Conservation (phyloP, 2,329 filamentous ascomycete genomes). For the Clarireedia paspali region DNA sequence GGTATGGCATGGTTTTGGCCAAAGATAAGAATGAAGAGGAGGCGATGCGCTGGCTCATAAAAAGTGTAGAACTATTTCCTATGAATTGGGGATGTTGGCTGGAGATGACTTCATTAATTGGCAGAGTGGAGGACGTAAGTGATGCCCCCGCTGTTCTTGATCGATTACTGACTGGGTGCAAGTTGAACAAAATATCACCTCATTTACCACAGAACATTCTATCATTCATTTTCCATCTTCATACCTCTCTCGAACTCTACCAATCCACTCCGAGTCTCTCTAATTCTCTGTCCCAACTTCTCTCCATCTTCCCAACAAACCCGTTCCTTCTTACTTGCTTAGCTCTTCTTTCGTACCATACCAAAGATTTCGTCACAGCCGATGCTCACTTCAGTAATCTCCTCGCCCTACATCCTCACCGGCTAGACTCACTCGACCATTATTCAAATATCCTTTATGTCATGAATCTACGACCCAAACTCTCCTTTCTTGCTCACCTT, state of each 20-base stretch:
- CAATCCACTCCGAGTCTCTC: conserved; percentile 72
- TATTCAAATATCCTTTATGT: conserved; percentile 98
- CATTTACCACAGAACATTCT: conserved; percentile 84
- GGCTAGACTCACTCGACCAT: conserved; percentile 86
- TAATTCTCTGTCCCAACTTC: conserved; percentile 66
- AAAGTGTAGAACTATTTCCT: conserved; percentile 80
- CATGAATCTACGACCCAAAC: conserved; percentile 75
- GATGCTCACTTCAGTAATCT: conserved; percentile 68
- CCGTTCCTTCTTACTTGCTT: conserved; percentile 87
- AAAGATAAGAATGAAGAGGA: conserved; percentile 85
- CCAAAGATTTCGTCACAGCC: conserved; percentile 66
- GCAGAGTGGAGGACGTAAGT: conserved; percentile 72
- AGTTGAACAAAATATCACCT: conserved; percentile 65
- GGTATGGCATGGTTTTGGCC: conserved; percentile 80
- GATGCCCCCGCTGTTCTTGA: not conserved
- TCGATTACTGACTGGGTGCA: conserved; percentile 24
- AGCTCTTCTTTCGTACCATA: conserved; percentile 82
- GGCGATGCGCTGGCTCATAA: conserved; percentile 79
- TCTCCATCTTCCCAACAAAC: conserved; percentile 78
- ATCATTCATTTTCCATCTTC: conserved; percentile 87
- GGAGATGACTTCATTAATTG: conserved; percentile 76
- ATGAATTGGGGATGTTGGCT: conserved; percentile 99
- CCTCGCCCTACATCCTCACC: conserved; percentile 63
- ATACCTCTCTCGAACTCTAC: conserved; percentile 86
- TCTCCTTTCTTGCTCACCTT: conserved; percentile 86